Evolutionary conservation across 1,284 basidiomycete species (phyloP).

Genomic region (Rhodotorula sp.): DNA sequence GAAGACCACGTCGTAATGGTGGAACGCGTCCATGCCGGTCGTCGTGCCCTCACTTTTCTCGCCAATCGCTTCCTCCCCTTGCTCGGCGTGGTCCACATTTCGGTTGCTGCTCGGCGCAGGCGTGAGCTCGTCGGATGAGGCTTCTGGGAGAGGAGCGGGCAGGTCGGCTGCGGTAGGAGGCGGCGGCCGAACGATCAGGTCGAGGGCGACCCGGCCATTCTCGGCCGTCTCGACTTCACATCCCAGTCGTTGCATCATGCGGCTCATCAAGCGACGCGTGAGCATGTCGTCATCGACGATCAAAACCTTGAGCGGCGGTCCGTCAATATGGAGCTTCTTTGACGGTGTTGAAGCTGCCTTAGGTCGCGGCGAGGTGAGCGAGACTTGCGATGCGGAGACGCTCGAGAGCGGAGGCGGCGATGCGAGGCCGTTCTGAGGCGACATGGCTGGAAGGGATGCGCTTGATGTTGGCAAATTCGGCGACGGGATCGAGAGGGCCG

Average conservation of each 20-base stretch:
- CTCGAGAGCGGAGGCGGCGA: conserved; percentile 13
- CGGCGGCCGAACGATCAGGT: conserved; percentile 60
- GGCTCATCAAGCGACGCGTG: conserved; percentile 76
- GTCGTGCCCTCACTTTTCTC: conserved; percentile 3
- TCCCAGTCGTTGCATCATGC: conserved; percentile 73
- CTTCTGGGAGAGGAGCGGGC: not conserved
- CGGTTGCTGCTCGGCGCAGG: not conserved
- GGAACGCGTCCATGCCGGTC: conserved; percentile 21
- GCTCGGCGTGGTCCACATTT: conserved; percentile 5
- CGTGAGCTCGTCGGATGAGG: not conserved
- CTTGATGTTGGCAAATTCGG: conserved; percentile 17
- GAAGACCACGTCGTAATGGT: conserved; percentile 52
- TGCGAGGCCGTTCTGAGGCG: not conserved
- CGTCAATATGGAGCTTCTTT: conserved; percentile 30
- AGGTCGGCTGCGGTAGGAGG: not conserved
- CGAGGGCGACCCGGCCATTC: conserved; percentile 76
- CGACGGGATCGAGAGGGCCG: conserved; percentile 1
- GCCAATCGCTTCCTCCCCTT: not conserved
- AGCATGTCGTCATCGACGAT: conserved; percentile 59
- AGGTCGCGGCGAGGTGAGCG: not conserved
- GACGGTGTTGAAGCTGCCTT: not conserved
- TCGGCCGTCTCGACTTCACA: conserved; percentile 77
- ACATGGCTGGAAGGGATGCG: not conserved
- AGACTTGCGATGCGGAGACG: not conserved
- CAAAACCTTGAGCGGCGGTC: conserved; percentile 48